These are phyloP conservation scores for Pythium insidiosum DNA, from an alignment of 352 stramenopile genomes.

Conservation along the genomic window DNA sequence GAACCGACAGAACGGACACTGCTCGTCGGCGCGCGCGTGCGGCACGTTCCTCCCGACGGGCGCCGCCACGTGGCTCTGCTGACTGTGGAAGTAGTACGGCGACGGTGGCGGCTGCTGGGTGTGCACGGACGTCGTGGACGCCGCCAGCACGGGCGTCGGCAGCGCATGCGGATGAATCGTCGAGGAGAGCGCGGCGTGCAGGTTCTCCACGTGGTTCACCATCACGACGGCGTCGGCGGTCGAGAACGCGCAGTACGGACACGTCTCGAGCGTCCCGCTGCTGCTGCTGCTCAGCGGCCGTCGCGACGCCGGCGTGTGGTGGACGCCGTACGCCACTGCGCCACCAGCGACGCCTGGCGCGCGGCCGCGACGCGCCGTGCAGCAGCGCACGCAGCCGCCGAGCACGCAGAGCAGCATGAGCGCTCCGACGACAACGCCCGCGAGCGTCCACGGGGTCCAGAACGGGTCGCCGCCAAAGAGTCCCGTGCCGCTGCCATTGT, in stretches of 20 bases:
- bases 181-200: conserved; percentile 15
- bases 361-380: conserved; percentile 1
- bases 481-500: not conserved
- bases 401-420: conserved; percentile 48
- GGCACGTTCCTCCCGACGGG: conserved; percentile 2
- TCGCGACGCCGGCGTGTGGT: conserved; percentile 2
- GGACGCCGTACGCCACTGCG: conserved; percentile 2
- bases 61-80: conserved; percentile 11
- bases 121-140: conserved; percentile 4
- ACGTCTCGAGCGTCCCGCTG: conserved; percentile 21
- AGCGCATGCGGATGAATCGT: conserved; percentile 8
- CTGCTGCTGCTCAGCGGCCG: not conserved
- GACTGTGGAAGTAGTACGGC: conserved; percentile 6
- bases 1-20: conserved; percentile 64
- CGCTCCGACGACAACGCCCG: conserved; percentile 27
- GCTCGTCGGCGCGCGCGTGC: conserved; percentile 16
- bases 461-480: conserved; percentile 17
- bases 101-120: not conserved
- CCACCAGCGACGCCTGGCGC: conserved; percentile 4
- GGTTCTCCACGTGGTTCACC: conserved; percentile 58
- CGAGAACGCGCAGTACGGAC: conserved; percentile 57
- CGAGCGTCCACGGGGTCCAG: conserved; percentile 56
- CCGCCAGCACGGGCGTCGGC: conserved; percentile 7
- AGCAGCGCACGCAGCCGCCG: conserved; percentile 24
- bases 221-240: conserved; percentile 40